phyloP scores from a whole-genome alignment of 108 stramenopile species.

The Nannochloropsis salina region DNA sequence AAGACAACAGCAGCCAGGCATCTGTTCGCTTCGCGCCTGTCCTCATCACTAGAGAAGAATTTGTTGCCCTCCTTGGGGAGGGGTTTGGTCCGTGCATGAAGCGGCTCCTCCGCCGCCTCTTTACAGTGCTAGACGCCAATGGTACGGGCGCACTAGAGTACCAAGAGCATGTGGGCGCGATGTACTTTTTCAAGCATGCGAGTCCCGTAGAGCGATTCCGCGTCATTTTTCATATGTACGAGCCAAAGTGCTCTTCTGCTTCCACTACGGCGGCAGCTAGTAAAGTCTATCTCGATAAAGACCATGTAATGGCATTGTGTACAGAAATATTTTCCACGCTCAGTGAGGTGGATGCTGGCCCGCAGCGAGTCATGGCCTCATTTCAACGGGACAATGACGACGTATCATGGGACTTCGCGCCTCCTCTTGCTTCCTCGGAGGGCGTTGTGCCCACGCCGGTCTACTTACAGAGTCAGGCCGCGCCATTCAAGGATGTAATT shows the following conservation, averaged over 20 bases:
- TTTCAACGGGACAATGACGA: neutral
- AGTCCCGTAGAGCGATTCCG: neutral
- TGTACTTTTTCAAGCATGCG: neutral
- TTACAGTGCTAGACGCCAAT: slow-evolving; percentile 10
- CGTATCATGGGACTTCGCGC: neutral
- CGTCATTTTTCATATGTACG: neutral
- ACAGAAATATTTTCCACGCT: neutral
- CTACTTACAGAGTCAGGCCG: neutral
- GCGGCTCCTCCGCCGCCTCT: neutral
- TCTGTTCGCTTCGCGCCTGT: neutral
- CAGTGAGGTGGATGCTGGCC: neutral
- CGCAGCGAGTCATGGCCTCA: neutral
- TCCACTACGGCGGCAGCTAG: neutral
- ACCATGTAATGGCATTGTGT: neutral
- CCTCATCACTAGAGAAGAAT: neutral
- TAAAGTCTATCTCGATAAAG: neutral
- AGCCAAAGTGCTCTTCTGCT: neutral
- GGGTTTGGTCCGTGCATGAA: neutral
- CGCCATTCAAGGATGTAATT: neutral
- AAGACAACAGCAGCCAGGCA: neutral
- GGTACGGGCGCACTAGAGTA: neutral
- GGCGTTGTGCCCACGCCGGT: no score
- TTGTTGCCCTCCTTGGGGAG: neutral
- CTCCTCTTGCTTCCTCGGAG: neutral
- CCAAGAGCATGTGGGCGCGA: slow-evolving; percentile 15